A percentile compares a stretch with the other conserved stretches of the same genome.
Evolutionary conservation across 2,329 filamentous ascomycete species (phyloP).

Genomic region (Penicillium sp.): DNA sequence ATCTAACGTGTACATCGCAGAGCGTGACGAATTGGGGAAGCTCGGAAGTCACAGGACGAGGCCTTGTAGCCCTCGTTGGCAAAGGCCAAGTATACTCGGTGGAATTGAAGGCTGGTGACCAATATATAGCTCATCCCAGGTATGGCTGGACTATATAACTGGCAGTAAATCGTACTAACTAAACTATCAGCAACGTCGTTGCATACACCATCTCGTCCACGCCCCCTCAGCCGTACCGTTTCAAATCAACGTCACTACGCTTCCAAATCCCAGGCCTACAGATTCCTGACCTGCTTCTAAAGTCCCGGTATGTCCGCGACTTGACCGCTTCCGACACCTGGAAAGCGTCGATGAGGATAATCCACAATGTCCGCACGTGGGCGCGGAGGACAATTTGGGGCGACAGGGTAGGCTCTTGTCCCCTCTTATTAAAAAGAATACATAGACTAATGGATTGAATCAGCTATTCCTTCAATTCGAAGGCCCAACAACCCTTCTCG

Average conservation of each 20-base stretch:
- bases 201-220: slow-evolving; percentile 77
- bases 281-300: slow-evolving; percentile 61
- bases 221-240: slow-evolving; percentile 77
- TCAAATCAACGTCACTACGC: slow-evolving; percentile 70
- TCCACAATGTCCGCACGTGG: slow-evolving; percentile 70
- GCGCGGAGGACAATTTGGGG: slow-evolving; percentile 84
- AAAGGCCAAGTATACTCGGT: slow-evolving; percentile 88
- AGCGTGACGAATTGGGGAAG: slow-evolving; percentile 86
- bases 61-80: slow-evolving; percentile 77
- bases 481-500: slow-evolving; percentile 77
- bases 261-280: slow-evolving; percentile 72
- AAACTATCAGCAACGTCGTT: slow-evolving; percentile 65
- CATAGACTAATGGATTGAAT: slow-evolving; percentile 9
- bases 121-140: slow-evolving; percentile 83
- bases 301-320: slow-evolving; percentile 67
- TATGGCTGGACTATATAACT: slow-evolving; percentile 24
- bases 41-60: slow-evolving; percentile 81
- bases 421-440: background rate
- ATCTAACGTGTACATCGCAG: slow-evolving; percentile 27
- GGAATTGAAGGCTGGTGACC: slow-evolving; percentile 73
- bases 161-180: background rate
- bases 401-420: slow-evolving; percentile 58
- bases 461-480: slow-evolving; percentile 82
- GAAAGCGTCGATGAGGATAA: slow-evolving; percentile 61
- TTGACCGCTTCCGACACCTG: slow-evolving; percentile 70